Evolutionary conservation across 805 yeast species (phyloP), one percentile per base, ranked within the genome.

Genomic region (Candida coquimbonensis): DNA sequence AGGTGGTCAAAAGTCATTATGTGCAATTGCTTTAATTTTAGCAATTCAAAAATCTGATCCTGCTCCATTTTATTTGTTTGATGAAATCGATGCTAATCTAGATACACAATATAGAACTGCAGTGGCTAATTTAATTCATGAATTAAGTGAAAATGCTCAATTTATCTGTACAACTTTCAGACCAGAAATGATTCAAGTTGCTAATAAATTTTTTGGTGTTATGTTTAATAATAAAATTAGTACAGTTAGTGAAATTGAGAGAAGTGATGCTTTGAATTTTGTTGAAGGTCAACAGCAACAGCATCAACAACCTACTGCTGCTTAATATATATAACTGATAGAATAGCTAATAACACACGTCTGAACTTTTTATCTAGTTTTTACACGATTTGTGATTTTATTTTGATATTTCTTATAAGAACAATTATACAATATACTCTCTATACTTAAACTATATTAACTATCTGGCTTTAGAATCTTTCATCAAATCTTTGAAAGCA

Each of bases 21-120:
- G 98, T 70, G 98, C 99, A 1, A 80, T 93, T 54, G 90, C 98
- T 0, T 74, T 93, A 42, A 90, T 93, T 53, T 73, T 93, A 47
- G 97, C 99, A 5, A 87, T 91, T 49, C 99, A 93, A 67, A 80
- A 77, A 59, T 87, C 95, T 52, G 98, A 93, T 55, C 98, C 98
- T 11, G 97, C 97, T 9, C 97, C 98, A 41, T 93, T 93, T 63
- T 93, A 93, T 61, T 66, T 93, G 40, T 91, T 93, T 64, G 99
- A 93, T 65, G 99, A 93, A 68, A 84, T 93, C 48, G 99, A 93
- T 67, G 97, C 98, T 5, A 93, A 91, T 55, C 71, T 93, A 51
- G 99, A 93, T 65, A 79, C 95, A 3, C 96, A 87, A 58, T 91
- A 90, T 60, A 76, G 99, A 56, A 76, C 86, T 0, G 79, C 96